Base-by-base conservation (phyloP, 306 rosid species). In the Cucurbita moschata region DNA sequence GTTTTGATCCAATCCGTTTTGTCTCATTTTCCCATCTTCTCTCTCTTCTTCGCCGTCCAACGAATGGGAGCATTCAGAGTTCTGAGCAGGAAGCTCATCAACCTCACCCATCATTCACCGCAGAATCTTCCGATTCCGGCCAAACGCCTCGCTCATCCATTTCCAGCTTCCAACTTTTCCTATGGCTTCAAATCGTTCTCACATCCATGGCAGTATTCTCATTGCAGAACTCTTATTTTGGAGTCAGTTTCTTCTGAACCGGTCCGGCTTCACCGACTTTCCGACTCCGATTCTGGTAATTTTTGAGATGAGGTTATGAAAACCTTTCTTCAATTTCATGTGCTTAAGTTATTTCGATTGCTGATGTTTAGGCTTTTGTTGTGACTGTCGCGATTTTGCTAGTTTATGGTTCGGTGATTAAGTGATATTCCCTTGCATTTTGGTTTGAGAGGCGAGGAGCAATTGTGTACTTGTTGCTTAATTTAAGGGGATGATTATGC, bases 231-330 rank as follows among this genome's bases (percentile, higher is more conserved):
- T 76, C 87, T 94, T 60, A 82, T 94, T 77, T 76, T 89, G 62
- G 86, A 89, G 8, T 69, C 88, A 40, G 42, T 85, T 5, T 43
- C 86, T 61, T 82, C 91, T 72, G 80, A 84, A 44, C 66, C 83
- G 75, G 90, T 94, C 73, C 79, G 77, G 73, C 86, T 90, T 79
- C 85, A 68, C 46, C 83, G 81, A 46, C 95, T 91, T 81, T 37
- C 87, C 58, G 85, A 70, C 77, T 63, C 80, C 3, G 85, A 94
- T 86, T 87, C 96, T 47, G 96, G 98, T 86, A 81, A 19, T 11
- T 71, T 57, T 53, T 10, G 14, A 1, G 71, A 35, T 15, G 12
- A 44, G 6, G 38, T 16, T 50, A 37, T 16, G 5, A 35, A 49
- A 50, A 8, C 7, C 26, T 10, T 49, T 23, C 23, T 68, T 47